Evolutionary conservation across 495 filamentous ascomycete genomes (phyloP).

Genomic region (Hypoxylon crocopeplum): DNA sequence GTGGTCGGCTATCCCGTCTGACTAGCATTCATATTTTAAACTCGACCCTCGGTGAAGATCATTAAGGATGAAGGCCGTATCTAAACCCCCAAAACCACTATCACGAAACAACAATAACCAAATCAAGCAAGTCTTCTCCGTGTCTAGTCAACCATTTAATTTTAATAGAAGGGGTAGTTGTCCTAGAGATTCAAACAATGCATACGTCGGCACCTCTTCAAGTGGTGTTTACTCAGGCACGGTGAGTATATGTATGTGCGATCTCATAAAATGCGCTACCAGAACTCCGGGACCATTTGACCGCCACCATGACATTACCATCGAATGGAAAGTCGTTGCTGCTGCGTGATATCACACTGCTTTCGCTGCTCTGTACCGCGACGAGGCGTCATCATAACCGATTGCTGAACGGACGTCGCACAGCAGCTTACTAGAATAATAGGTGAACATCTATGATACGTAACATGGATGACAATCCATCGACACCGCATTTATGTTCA

Average conservation of each 20-base stretch:
- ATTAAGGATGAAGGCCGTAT: constrained; percentile 6
- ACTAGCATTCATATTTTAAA: constrained; percentile 32
- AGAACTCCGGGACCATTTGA: constrained; percentile 13
- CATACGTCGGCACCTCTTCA: not conserved
- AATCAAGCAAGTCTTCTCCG: constrained; percentile 25
- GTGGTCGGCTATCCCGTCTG: constrained; percentile 34
- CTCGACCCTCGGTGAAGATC: constrained; percentile 27
- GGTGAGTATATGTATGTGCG: not conserved
- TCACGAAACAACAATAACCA: constrained; percentile 5
- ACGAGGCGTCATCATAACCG: constrained; percentile 25
- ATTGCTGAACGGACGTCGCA: constrained; percentile 29
- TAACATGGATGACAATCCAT: constrained; percentile 34
- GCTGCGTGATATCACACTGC: constrained; percentile 15
- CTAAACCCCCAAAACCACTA: constrained; percentile 5
- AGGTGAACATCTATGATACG: constrained; percentile 27
- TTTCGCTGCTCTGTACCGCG: constrained; percentile 8
- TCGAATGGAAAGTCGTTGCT: not conserved
- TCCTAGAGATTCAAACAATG: not conserved
- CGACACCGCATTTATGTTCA: constrained; percentile 5
- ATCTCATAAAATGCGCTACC: constrained; percentile 16
- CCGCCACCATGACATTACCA: not conserved
- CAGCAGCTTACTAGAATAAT: constrained; percentile 32
- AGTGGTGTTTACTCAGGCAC: constrained; percentile 13
- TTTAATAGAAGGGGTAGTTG: not conserved
- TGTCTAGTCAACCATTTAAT: constrained; percentile 5